phyloP scores from a whole-genome alignment of 352 stramenopile species.

The Pythium plurisporium region DNA sequence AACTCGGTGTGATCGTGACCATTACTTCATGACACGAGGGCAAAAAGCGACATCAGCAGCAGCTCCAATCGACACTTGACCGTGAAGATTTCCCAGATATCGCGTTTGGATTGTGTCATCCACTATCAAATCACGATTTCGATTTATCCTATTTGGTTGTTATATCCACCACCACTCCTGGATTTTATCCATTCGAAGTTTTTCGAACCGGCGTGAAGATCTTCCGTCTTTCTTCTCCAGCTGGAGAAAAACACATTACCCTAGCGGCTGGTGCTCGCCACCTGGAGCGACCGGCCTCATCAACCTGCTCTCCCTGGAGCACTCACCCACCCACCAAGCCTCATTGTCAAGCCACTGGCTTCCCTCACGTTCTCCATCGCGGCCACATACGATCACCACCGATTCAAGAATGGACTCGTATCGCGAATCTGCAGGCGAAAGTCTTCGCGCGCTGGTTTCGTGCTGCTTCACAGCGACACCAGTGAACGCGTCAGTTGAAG shows the following conservation, averaged over 20 bases:
- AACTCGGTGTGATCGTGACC: no score
- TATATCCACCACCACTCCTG: no score
- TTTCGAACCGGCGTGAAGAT: neutral
- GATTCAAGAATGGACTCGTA: conserved; percentile 8
- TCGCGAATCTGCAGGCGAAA: conserved; percentile 15
- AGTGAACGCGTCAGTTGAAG: conserved; percentile 1
- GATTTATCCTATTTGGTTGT: no score
- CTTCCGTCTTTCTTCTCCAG: conserved; percentile 8
- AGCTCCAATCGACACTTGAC: no score
- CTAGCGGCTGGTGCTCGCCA: neutral
- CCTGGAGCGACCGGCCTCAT: neutral
- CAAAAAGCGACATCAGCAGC: no score
- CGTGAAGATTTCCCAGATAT: no score
- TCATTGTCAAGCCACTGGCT: neutral
- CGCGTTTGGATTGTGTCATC: no score
- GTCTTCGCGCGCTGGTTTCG: conserved; percentile 41
- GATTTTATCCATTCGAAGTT: no score
- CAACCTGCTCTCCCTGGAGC: neutral
- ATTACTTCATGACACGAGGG: neutral
- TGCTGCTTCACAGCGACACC: conserved; percentile 56
- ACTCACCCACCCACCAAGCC: neutral
- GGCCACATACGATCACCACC: neutral
- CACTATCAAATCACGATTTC: no score
- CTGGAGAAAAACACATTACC: neutral
- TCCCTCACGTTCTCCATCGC: neutral